Conservation (phyloP, 176 grass and related monocot genomes). For the Oryza glaberrima region DNA sequence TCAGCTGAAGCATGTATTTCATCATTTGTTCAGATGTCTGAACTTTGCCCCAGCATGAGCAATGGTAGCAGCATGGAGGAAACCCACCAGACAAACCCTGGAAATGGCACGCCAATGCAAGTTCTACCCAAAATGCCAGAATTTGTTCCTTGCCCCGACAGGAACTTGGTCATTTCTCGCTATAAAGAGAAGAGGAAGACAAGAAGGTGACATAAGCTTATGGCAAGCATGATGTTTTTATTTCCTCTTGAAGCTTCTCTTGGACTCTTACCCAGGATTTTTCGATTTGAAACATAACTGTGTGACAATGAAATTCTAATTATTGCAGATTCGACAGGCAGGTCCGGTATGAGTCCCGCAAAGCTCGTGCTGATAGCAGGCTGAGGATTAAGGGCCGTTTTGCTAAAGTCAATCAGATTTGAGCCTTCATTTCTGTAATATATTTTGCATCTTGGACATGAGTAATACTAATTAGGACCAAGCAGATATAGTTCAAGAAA, state of each 20-base stretch:
- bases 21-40: conserved; percentile 67
- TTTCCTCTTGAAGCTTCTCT: not conserved
- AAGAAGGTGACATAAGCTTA: conserved; percentile 64
- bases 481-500: not conserved
- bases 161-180: conserved; percentile 68
- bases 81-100: conserved; percentile 27
- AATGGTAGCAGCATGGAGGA: conserved; percentile 39
- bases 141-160: conserved; percentile 59
- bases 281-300: not conserved
- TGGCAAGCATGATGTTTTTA: not conserved
- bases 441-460: not conserved
- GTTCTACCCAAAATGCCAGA: conserved; percentile 50
- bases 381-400: conserved; percentile 91
- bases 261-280: not conserved
- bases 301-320: conserved; percentile 20
- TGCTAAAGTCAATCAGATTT: conserved; percentile 63
- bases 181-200: conserved; percentile 98
- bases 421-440: conserved; percentile 22
- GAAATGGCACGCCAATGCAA: conserved; percentile 35
- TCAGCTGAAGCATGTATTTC: conserved; percentile 58
- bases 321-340: conserved; percentile 87
- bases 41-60: conserved; percentile 61
- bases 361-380: conserved; percentile 85
- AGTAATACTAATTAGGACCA: not conserved
- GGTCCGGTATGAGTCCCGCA: conserved; percentile 88